Evolutionary conservation across 495 filamentous ascomycete species (phyloP).

Genomic region (Daldinia grandis): DNA sequence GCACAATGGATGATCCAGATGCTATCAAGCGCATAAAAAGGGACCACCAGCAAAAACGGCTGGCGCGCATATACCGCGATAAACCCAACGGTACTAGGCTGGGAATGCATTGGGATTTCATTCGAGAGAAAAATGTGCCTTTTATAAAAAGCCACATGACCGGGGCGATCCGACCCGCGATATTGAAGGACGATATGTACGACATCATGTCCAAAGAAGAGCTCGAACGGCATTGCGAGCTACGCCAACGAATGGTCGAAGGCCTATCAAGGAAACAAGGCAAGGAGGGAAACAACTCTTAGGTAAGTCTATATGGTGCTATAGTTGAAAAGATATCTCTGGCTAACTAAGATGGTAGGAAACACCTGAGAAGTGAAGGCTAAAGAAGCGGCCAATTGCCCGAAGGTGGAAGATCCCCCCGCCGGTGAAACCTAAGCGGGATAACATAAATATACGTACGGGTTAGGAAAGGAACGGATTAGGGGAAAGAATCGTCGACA

Average conservation of each 20-base stretch:
- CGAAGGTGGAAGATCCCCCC: no score
- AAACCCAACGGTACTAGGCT: conserved; percentile 7
- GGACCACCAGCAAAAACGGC: neutral
- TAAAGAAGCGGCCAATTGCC: neutral
- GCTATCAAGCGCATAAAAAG: neutral
- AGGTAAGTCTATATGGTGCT: neutral
- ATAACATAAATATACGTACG: no score
- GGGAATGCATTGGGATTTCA: neutral
- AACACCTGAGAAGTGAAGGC: neutral
- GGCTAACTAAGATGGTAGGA: neutral
- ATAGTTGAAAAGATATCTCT: neutral
- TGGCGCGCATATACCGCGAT: neutral
- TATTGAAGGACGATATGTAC: conserved; percentile 12
- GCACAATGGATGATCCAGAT: neutral
- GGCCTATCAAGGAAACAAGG: neutral
- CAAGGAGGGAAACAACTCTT: neutral
- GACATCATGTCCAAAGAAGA: conserved; percentile 8
- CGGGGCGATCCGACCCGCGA: neutral
- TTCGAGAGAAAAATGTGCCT: neutral
- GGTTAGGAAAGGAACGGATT: no score
- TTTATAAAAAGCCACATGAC: conserved; percentile 16
- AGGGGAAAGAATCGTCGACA: no score
- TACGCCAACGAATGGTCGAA: neutral
- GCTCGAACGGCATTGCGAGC: neutral
- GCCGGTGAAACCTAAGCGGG: no score